A percentile compares a stretch with the other conserved stretches of the same genome.
These are phyloP conservation scores for Sporobolomyces roseus DNA, from an alignment of 768 basidiomycete species.

Conservation along the genomic window DNA sequence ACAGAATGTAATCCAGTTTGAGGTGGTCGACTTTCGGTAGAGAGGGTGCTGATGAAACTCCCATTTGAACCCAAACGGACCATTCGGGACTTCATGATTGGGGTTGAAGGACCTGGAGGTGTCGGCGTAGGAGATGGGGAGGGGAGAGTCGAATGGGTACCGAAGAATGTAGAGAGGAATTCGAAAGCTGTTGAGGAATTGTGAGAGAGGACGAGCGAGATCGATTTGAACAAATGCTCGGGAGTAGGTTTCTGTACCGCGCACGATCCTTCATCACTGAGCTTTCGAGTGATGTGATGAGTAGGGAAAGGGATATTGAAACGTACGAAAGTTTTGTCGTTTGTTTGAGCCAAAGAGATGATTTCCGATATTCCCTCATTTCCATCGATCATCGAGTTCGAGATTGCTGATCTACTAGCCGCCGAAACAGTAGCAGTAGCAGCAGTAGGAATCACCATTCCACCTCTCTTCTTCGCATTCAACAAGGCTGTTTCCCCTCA, in stretches of 20 bases:
- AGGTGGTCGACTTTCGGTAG: too few relatives aligned
- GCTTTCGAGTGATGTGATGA: background rate
- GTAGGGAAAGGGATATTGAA: background rate
- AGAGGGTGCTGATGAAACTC: constrained; percentile 3
- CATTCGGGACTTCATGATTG: background rate
- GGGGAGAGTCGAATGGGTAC: constrained; percentile 43
- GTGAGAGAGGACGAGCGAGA: constrained; percentile 86
- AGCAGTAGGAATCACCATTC: too few relatives aligned
- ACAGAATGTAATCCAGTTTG: too few relatives aligned
- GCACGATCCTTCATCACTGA: background rate
- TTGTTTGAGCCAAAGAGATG: constrained; percentile 80
- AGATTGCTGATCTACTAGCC: too few relatives aligned
- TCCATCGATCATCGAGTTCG: too few relatives aligned
- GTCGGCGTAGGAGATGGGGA: background rate
- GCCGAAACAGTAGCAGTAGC: too few relatives aligned
- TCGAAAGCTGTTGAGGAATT: constrained; percentile 82
- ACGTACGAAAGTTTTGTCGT: constrained; percentile 65
- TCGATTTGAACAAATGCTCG: constrained; percentile 78
- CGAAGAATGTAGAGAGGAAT: constrained; percentile 81
- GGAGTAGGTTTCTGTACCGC: constrained; percentile 65
- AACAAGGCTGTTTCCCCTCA: background rate
- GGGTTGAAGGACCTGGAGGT: background rate
- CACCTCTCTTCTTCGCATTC: constrained; percentile 6
- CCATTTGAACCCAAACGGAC: constrained; percentile 5
- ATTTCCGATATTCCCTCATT: constrained; percentile 45